A percentile compares a stretch with the other conserved stretches of the same genome.
These are phyloP conservation scores for Aspergillus biplanus DNA, from an alignment of 495 filamentous ascomycete genomes.

Conservation along the genomic window DNA sequence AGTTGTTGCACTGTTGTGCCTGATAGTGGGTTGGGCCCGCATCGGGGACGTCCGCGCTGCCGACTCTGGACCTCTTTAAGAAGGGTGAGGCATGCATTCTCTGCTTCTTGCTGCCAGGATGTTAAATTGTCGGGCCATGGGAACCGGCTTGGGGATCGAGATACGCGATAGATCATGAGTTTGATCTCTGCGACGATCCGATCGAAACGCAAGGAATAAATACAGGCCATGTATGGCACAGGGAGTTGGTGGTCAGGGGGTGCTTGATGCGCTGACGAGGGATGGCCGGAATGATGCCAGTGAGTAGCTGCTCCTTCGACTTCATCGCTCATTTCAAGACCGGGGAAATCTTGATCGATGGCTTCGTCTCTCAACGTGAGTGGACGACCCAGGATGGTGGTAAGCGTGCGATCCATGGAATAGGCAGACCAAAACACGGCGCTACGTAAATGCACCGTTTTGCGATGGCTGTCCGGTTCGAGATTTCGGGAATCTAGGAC, in stretches of 20 bases:
- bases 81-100: neutral
- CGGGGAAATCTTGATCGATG: neutral
- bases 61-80: neutral
- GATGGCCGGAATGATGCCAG: neutral
- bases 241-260: neutral
- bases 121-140: neutral
- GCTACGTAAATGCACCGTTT: neutral
- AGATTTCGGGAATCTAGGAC: neutral
- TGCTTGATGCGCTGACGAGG: neutral
- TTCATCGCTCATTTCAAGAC: neutral
- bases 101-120: neutral
- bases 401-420: neutral
- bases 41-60: neutral
- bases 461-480: neutral
- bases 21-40: neutral
- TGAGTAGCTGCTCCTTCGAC: neutral
- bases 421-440: neutral
- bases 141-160: neutral
- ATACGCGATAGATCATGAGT: neutral
- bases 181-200: neutral
- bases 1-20: neutral
- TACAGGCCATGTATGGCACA: neutral
- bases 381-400: neutral
- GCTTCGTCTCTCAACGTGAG: neutral
- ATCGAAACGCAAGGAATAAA: neutral